Evolutionary conservation across 805 yeast species (phyloP).

Genomic region (Naumovozyma castellii): DNA sequence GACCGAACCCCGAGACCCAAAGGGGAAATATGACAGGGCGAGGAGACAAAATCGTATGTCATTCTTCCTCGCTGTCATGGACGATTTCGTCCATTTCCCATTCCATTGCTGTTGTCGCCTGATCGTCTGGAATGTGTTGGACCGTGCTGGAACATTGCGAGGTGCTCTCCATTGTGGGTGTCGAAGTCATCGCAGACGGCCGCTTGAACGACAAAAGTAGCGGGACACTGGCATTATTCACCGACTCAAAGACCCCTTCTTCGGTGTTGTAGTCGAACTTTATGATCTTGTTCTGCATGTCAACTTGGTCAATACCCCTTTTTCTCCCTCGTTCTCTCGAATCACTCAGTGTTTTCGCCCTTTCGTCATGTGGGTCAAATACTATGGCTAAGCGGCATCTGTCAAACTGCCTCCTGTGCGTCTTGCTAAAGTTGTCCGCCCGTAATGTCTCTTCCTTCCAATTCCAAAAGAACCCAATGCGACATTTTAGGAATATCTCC

Average conservation of each 20-base stretch:
- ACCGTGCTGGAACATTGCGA: neutral
- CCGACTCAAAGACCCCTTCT: neutral
- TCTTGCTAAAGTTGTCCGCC: too few relatives aligned
- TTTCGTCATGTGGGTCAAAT: slow-evolving; percentile 1
- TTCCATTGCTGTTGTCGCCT: neutral
- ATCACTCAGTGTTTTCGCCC: neutral
- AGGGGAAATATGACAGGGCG: neutral
- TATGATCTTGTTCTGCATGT: neutral
- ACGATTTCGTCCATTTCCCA: slow-evolving; percentile 7
- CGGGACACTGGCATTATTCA: too few relatives aligned
- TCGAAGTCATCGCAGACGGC: neutral
- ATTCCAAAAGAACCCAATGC: slow-evolving; percentile 25
- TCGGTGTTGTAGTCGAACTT: slow-evolving; percentile 1
- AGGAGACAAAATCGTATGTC: neutral
- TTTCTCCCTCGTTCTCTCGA: neutral
- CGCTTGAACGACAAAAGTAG: too few relatives aligned
- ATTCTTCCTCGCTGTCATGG: slow-evolving; percentile 14
- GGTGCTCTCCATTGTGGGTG: neutral
- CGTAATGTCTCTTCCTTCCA: too few relatives aligned
- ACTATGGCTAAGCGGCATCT: slow-evolving; percentile 8
- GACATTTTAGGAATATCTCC: slow-evolving; percentile 22
- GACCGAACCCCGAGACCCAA: too few relatives aligned
- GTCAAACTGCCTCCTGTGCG: slow-evolving; percentile 1
- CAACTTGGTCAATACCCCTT: neutral
- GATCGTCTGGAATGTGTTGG: neutral